phyloP scores from a whole-genome alignment of 1,139 yeast species.

The Candida tetrigidarum region DNA sequence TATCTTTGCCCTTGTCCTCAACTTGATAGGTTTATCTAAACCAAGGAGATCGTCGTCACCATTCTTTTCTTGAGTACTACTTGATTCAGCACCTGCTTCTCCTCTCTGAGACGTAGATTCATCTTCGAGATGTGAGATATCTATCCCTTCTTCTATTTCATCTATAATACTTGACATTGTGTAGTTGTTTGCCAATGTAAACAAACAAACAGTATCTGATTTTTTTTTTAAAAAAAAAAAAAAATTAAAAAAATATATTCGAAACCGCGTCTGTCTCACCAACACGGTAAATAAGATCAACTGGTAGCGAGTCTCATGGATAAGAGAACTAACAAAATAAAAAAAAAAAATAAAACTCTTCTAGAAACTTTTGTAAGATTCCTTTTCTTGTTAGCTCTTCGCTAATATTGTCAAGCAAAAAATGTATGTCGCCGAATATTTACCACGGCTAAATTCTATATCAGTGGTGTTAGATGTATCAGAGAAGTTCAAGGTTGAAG shows the following conservation, averaged over 20 bases:
- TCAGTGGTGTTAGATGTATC: conserved; percentile 29
- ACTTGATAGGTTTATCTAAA: conserved; percentile 43
- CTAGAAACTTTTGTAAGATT: too few species aligned
- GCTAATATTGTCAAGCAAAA: neutral
- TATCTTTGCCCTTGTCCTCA: conserved; percentile 33
- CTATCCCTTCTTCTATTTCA: conserved; percentile 6
- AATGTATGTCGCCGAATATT: conserved; percentile 43
- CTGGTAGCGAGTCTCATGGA: conserved; percentile 2
- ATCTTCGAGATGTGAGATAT: neutral
- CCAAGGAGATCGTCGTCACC: conserved; percentile 38
- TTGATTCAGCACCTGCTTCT: too few species aligned
- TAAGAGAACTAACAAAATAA: too few species aligned
- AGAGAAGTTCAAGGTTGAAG: conserved; percentile 3
- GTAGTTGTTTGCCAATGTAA: neutral
- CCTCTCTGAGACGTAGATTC: neutral
- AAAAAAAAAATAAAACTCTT: too few species aligned
- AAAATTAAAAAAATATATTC: neutral
- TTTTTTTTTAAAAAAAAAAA: neutral
- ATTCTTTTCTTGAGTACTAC: conserved; percentile 3
- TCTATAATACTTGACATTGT: conserved; percentile 6
- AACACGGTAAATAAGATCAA: too few species aligned
- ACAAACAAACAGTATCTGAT: neutral
- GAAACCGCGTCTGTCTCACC: neutral
- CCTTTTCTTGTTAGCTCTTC: neutral
- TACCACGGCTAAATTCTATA: conserved; percentile 42